A percentile compares a stretch with the other conserved stretches of the same genome.
Evolutionary conservation across 306 rosid genomes (phyloP).

Genomic region (Vigna hirtella): DNA sequence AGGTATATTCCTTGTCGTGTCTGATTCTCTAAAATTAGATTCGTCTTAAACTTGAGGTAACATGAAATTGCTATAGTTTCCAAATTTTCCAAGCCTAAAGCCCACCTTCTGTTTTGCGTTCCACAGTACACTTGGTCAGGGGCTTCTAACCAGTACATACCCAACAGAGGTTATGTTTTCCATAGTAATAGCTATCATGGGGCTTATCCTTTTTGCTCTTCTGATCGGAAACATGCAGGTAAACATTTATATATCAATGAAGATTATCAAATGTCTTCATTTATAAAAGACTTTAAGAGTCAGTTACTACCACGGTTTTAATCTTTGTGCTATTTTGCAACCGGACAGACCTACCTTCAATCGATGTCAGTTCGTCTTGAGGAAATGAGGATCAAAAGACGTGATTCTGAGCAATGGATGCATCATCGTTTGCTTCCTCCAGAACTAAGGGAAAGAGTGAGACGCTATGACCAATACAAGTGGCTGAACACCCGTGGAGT

Average conservation of each 20-base stretch:
- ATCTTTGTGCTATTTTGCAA: slow-evolving; percentile 34
- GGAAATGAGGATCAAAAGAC: slow-evolving; percentile 65
- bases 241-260: slow-evolving; percentile 36
- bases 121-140: slow-evolving; percentile 93
- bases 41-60: not conserved
- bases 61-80: slow-evolving; percentile 16
- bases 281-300: not conserved
- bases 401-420: slow-evolving; percentile 69
- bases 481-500: slow-evolving; percentile 66
- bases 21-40: slow-evolving; percentile 12
- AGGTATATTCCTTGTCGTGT: slow-evolving; percentile 56
- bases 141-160: slow-evolving; percentile 84
- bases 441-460: slow-evolving; percentile 59
- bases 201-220: slow-evolving; percentile 86
- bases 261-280: slow-evolving; percentile 21
- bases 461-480: slow-evolving; percentile 61
- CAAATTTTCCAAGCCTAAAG: slow-evolving; percentile 27
- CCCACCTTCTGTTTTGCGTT: slow-evolving; percentile 42
- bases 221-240: slow-evolving; percentile 96
- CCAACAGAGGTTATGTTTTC: slow-evolving; percentile 81
- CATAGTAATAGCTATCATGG: slow-evolving; percentile 70
- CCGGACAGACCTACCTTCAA: slow-evolving; percentile 58
- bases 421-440: slow-evolving; percentile 64
- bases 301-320: not conserved
- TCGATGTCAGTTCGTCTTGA: slow-evolving; percentile 61